A percentile compares a stretch with the other conserved stretches of the same genome.
These are phyloP conservation scores for Pyrenophora tritici-repentis DNA, from an alignment of 2,329 filamentous ascomycete species.

Conservation along the genomic window DNA sequence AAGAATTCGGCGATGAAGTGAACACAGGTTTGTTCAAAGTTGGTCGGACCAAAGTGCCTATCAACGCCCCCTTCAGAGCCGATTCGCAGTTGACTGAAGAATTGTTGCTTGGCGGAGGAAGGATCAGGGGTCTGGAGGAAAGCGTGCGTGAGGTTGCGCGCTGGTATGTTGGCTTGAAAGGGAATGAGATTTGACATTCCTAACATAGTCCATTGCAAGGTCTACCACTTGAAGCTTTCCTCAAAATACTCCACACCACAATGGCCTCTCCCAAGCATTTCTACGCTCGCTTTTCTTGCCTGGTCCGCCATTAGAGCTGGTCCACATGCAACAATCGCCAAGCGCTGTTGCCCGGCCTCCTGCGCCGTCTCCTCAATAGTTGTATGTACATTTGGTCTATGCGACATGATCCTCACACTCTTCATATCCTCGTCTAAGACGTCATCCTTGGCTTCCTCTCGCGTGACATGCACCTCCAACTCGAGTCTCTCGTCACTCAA, in stretches of 20 bases:
- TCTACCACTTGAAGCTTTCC: constrained; percentile 54
- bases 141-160: constrained; percentile 35
- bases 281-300: constrained; percentile 48
- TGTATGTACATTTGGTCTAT: constrained; percentile 48
- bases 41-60: constrained; percentile 30
- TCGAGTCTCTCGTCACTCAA: constrained; percentile 33
- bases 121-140: constrained; percentile 27
- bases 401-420: constrained; percentile 34
- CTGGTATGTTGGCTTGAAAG: constrained; percentile 32
- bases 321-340: constrained; percentile 53
- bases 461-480: constrained; percentile 36
- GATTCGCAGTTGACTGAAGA: constrained; percentile 34
- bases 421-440: constrained; percentile 20
- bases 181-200: not conserved
- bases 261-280: constrained; percentile 35
- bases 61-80: constrained; percentile 42
- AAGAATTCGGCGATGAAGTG: constrained; percentile 23
- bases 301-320: constrained; percentile 54
- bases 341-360: constrained; percentile 32
- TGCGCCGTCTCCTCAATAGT: constrained; percentile 42
- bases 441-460: constrained; percentile 30
- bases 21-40: constrained; percentile 26
- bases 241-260: constrained; percentile 52
- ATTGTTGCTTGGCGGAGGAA: constrained; percentile 25
- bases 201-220: not conserved